These are phyloP conservation scores for Clavariopsis aquatica DNA, from an alignment of 495 filamentous ascomycete species.

Conservation along the genomic window DNA sequence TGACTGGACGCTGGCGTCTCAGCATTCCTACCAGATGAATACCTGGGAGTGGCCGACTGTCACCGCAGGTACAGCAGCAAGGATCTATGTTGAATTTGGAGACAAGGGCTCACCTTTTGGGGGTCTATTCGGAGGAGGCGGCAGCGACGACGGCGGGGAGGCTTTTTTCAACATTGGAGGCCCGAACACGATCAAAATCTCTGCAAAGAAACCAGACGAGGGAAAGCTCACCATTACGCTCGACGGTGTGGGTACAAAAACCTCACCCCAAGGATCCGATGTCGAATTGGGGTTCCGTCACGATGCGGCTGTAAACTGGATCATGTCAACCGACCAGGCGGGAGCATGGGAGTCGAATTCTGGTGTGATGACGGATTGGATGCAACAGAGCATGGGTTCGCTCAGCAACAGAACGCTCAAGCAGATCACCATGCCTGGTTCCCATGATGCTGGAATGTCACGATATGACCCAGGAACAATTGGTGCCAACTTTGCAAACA, in stretches of 20 bases:
- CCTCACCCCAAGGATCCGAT: slow-evolving; percentile 16
- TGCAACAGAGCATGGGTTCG: slow-evolving; percentile 35
- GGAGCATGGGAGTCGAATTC: slow-evolving; percentile 30
- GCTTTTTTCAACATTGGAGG: slow-evolving; percentile 32
- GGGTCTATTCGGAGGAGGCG: too few species aligned
- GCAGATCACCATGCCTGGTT: slow-evolving; percentile 36
- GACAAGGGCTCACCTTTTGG: slow-evolving; percentile 12
- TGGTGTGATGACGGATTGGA: slow-evolving; percentile 31
- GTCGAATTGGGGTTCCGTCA: slow-evolving; percentile 36
- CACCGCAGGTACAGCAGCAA: slow-evolving; percentile 25
- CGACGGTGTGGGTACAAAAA: slow-evolving; percentile 25
- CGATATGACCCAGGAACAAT: slow-evolving; percentile 24
- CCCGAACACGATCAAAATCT: slow-evolving; percentile 22
- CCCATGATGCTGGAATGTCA: slow-evolving; percentile 38
- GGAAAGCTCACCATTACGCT: slow-evolving; percentile 27
- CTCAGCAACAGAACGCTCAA: slow-evolving; percentile 32
- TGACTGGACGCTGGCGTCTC: slow-evolving; percentile 31
- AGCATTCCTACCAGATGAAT: slow-evolving; percentile 37
- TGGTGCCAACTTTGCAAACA: slow-evolving; percentile 33
- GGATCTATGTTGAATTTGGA: slow-evolving; percentile 34
- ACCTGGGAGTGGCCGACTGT: slow-evolving; percentile 37
- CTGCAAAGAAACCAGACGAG: slow-evolving; percentile 19
- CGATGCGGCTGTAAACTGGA: slow-evolving; percentile 32
- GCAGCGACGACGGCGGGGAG: slow-evolving; percentile 35
- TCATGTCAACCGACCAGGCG: slow-evolving; percentile 35